phyloP scores from a whole-genome alignment of 441 rosid genomes.

The Capsella rubella region DNA sequence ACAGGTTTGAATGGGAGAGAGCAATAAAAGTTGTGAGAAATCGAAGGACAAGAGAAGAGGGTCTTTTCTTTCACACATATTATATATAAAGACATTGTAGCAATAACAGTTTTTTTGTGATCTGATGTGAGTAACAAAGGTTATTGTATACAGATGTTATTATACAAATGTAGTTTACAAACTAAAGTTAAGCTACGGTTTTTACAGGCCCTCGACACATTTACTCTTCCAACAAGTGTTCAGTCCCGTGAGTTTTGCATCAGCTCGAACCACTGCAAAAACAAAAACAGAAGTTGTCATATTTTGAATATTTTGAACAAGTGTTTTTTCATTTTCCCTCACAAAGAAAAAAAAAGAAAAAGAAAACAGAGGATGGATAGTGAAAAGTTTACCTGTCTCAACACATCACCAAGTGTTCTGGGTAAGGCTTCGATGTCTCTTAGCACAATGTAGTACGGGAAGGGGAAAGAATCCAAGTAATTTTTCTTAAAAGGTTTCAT shows the following conservation, averaged over 20 bases:
- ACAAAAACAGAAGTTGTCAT: not conserved
- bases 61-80: not conserved
- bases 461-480: constrained; percentile 93
- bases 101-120: constrained; percentile 11
- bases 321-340: not conserved
- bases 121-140: constrained; percentile 3
- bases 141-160: not conserved
- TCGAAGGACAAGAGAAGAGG: constrained; percentile 26
- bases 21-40: not conserved
- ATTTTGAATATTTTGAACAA: not conserved
- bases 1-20: not conserved
- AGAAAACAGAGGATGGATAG: not conserved
- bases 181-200: not conserved
- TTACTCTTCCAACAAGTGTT: constrained; percentile 34
- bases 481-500: constrained; percentile 46
- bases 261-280: constrained; percentile 95
- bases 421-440: constrained; percentile 89
- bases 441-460: constrained; percentile 85
- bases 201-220: constrained; percentile 21
- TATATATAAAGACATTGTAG: constrained; percentile 2
- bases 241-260: constrained; percentile 80
- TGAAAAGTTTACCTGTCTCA: constrained; percentile 81
- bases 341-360: not conserved
- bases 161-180: constrained; percentile 20
- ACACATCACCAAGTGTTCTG: constrained; percentile 81